phyloP scores from a whole-genome alignment of 306 rosid species.

The Quercus berberidifolia region DNA sequence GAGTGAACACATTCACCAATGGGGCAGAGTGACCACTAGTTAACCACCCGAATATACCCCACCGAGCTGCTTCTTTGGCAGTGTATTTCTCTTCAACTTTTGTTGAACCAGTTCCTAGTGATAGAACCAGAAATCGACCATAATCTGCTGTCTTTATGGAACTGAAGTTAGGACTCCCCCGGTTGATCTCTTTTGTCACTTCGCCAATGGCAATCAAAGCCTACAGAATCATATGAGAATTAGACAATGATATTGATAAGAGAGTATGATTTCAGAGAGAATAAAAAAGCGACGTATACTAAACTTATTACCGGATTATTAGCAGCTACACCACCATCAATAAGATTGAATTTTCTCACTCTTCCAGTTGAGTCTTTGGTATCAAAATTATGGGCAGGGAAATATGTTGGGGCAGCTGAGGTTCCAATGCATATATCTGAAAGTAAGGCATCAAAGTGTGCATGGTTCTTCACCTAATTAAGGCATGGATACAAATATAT shows the following conservation, averaged over 20 bases:
- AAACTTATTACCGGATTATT: background rate
- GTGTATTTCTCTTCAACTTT: conserved; percentile 9
- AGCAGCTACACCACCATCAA: background rate
- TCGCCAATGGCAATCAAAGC: background rate
- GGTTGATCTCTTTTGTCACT: no score
- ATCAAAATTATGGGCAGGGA: conserved; percentile 25
- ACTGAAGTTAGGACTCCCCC: background rate
- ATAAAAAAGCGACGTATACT: no score
- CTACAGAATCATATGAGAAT: background rate
- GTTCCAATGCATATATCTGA: conserved; percentile 51
- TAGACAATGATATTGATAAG: background rate
- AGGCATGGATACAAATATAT: background rate
- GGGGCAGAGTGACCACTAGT: conserved; percentile 24
- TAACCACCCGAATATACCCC: conserved; percentile 41
- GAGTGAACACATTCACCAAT: conserved; percentile 33
- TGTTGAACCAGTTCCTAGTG: background rate
- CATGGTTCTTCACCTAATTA: conserved; percentile 21
- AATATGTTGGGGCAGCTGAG: conserved; percentile 42
- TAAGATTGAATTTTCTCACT: background rate
- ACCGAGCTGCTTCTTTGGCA: conserved; percentile 31
- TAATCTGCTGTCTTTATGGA: background rate
- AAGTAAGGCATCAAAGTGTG: conserved; percentile 24
- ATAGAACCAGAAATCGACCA: background rate
- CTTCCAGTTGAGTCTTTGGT: background rate
- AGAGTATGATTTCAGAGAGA: no score